Evolutionary conservation across 2,329 filamentous ascomycete genomes (phyloP), one percentile per base, ranked within the genome.

Genomic region (Nigrograna mackinnonii): DNA sequence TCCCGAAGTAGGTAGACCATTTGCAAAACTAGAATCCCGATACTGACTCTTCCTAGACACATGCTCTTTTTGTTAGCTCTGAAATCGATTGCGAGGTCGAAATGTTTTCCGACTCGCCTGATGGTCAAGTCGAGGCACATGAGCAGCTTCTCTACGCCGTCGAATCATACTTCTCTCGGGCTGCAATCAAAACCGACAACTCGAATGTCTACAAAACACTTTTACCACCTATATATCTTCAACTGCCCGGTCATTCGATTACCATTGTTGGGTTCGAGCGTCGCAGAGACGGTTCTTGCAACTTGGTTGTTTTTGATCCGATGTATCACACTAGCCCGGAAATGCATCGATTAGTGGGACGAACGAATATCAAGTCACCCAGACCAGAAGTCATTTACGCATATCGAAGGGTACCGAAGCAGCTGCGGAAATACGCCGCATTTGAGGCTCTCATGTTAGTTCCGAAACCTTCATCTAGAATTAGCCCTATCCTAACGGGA

Each of bases 201-300:
- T 66, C 64, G 5, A 89, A 84, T 57, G 79, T 96, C n/a, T 78
- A 82, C 39, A 71, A 78, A 40, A 96, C 92, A 0, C 69, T 76
- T 12, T 73, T 92, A 6, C 85, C 92, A 28, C 91, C 94, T 0
- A 85, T 97, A 30, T 97, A 96, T 68, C 84, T 96, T 48, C 92
- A 97, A 63, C 89, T 94, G 55, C 83, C 84, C 79, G 89, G 91
- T 3, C 92, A 97, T 66, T 96, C 91, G 1, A 77, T 96, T 74
- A 95, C 90, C 1, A 90, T 97, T 38, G 77, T 97, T 41, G 92
- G 92, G 0, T 77, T 95, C 19, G 91, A 96, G 67, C 82, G 80
- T 51, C 80, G 78, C 20, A 74, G 70, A 22, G 78, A 86, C 45
- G 87, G 87, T 19, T 73, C 75, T 14, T 72, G 77, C 38, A 87